Base-by-base conservation (phyloP, 805 yeast species). In the Tanozyma kutaoensis region DNA sequence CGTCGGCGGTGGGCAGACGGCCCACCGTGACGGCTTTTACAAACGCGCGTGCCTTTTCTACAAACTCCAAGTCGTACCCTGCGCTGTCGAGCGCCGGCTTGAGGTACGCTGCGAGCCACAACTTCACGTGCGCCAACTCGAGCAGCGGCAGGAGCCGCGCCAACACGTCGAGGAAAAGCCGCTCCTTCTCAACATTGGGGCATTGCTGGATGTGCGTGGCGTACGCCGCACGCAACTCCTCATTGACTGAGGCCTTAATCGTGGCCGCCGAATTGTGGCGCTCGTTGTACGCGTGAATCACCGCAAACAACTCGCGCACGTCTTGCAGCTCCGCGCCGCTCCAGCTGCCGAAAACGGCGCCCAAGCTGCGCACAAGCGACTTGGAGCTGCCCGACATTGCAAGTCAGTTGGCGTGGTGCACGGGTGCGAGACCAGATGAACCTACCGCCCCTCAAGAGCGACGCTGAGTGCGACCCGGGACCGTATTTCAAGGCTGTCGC, bases 51-150 rank as follows among this genome's bases (percentile, higher is more conserved):
- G 56, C 28, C 25, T 49, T 48, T 8, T 36, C 37, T 8, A 59
- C 58, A 31, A 66, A 50, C 6, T 39, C 40, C n/a, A 56, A 37
- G 29, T 55, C 60, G 28, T 49, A 52, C 2, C 79, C 76, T 1
- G 76, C 73, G 20, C 77, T 68, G 37, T 74, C 75, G 3, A 72
- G 50, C 0, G 77, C 72, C 1, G 69, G 66, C 9, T 51, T 50
- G 9, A 62, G 39, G 31, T 69, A 62, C 20, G 62, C 52, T 16
- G 52, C 48, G 25, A 69, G 52, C 80, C 81, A 76, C 22, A 53
- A n/a, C n/a, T n/a, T n/a, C n/a, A n/a, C n/a, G n/a, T n/a, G n/a
- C n/a, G n/a, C n/a, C n/a, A n/a, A n/a, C n/a, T n/a, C n/a, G n/a
- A n/a, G n/a, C n/a, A n/a, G n/a, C n/a, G n/a, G n/a, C n/a, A n/a